These are phyloP conservation scores for Eremothecium sinecaudum DNA, from an alignment of 1,139 yeast genomes.

Conservation along the genomic window DNA sequence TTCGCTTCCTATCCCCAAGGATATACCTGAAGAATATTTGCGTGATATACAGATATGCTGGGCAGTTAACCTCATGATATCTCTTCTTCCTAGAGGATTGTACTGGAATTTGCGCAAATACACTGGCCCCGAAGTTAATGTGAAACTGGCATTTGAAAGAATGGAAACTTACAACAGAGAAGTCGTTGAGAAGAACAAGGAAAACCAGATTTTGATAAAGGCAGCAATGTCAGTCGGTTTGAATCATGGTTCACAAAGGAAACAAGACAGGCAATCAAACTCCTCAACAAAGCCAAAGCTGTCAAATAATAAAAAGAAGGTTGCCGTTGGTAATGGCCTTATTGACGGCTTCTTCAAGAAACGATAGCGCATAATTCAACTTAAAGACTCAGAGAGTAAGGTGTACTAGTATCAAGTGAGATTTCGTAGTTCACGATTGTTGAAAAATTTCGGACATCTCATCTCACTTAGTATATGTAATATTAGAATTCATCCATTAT, in stretches of 20 bases:
- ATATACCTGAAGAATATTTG: slow-evolving; percentile 18
- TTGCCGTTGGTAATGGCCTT: slow-evolving; percentile 53
- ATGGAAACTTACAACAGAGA: slow-evolving; percentile 12
- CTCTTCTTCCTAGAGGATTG: slow-evolving; percentile 22
- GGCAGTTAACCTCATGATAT: slow-evolving; percentile 23
- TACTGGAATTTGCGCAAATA: slow-evolving; percentile 14
- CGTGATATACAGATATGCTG: slow-evolving; percentile 14
- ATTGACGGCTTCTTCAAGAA: slow-evolving; percentile 50
- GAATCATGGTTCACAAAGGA: slow-evolving; percentile 9
- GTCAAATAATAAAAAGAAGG: slow-evolving; percentile 30
- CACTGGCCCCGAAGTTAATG: slow-evolving; percentile 7
- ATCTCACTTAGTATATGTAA: not conserved
- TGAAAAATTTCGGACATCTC: not conserved
- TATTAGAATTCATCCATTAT: too few species aligned
- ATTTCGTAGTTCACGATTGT: not conserved
- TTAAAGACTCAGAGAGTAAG: too few species aligned
- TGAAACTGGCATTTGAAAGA: slow-evolving; percentile 11
- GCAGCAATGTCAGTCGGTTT: slow-evolving; percentile 24
- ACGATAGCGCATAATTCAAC: too few species aligned
- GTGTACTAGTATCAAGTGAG: too few species aligned
- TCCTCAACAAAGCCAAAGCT: slow-evolving; percentile 3
- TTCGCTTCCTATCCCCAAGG: slow-evolving; percentile 19
- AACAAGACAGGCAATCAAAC: slow-evolving; percentile 6
- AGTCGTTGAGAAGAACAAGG: slow-evolving; percentile 11
- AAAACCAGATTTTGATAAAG: slow-evolving; percentile 20